These are phyloP conservation scores for Penicillium sp. DNA, from an alignment of 2,329 filamentous ascomycete genomes.

Conservation along the genomic window DNA sequence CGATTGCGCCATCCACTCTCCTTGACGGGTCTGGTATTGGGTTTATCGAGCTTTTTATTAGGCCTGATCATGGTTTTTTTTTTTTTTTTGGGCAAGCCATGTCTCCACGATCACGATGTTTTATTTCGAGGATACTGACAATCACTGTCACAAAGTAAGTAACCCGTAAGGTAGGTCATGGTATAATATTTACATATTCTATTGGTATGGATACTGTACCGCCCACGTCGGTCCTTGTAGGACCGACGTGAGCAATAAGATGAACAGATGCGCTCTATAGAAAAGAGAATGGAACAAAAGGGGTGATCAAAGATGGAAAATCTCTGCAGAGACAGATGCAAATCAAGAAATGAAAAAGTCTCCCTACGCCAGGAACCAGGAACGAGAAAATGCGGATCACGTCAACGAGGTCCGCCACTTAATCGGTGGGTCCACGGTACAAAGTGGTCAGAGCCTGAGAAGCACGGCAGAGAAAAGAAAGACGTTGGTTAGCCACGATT, in stretches of 20 bases:
- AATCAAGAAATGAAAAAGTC: neutral
- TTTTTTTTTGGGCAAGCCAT: no score
- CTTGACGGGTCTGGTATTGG: conserved; percentile 12
- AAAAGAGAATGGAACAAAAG: no score
- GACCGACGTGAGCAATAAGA: no score
- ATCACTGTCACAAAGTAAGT: no score
- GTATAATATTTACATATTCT: no score
- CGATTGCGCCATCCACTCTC: no score
- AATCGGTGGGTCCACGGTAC: conserved; percentile 16
- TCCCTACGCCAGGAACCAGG: conserved; percentile 16
- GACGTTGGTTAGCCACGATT: conserved; percentile 3
- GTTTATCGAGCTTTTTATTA: conserved; percentile 1
- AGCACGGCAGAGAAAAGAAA: no score
- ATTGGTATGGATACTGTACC: no score
- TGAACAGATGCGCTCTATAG: neutral
- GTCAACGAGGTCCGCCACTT: conserved; percentile 7
- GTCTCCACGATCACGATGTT: no score
- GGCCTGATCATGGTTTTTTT: neutral
- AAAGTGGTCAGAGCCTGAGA: conserved; percentile 10
- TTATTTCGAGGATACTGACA: no score
- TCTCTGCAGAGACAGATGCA: neutral
- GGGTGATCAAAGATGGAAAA: neutral
- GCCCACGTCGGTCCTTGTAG: no score
- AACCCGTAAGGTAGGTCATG: no score
- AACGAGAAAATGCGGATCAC: conserved; percentile 2